These are phyloP conservation scores for Pythium biforme DNA, from an alignment of 352 stramenopile species.

Conservation along the genomic window DNA sequence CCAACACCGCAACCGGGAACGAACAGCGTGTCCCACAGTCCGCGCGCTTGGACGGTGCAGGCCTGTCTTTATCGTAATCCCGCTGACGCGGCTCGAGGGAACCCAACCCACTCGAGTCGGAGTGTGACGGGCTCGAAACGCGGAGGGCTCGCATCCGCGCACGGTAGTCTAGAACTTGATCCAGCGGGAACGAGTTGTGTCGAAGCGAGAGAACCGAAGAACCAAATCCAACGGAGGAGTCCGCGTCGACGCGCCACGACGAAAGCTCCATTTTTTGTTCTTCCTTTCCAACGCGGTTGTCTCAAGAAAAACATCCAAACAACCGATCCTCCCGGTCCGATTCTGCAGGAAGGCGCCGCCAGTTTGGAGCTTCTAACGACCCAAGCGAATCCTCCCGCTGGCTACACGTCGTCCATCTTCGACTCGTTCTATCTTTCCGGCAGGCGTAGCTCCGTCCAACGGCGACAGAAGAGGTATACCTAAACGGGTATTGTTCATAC, in stretches of 20 bases:
- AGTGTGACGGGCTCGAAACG: background rate
- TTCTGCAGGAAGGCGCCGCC: background rate
- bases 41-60: background rate
- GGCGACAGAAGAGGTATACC: background rate
- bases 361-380: background rate
- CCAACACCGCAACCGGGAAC: background rate
- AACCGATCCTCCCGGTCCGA: background rate
- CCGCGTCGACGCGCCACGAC: background rate
- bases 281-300: background rate
- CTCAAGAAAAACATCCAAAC: background rate
- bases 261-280: slow-evolving; percentile 21
- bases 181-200: background rate
- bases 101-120: background rate
- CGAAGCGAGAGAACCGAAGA: slow-evolving; percentile 2
- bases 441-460: background rate
- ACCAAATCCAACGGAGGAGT: background rate
- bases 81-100: background rate
- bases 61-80: slow-evolving; percentile 5
- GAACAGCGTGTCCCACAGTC: slow-evolving; percentile 12
- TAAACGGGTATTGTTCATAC: background rate
- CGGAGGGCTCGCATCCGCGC: background rate
- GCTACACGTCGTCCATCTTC: background rate
- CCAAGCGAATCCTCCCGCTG: background rate
- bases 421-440: background rate
- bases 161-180: slow-evolving; percentile 5